Conservation (phyloP, 2,329 filamentous ascomycete genomes). For the Ceratocystis cubensis region DNA sequence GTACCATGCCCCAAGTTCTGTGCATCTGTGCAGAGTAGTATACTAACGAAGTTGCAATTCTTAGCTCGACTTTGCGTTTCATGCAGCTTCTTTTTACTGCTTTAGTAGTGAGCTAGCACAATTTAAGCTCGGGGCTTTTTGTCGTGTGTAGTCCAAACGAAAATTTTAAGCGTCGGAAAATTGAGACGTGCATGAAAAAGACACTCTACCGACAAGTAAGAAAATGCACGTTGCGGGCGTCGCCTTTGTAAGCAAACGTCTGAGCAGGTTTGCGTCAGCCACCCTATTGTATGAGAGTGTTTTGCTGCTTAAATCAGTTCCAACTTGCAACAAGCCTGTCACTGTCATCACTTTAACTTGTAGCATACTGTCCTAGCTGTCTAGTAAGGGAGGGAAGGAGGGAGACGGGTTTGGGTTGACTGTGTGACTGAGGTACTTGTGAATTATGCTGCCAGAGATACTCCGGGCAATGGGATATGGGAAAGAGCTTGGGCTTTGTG, state of each 20-base stretch:
- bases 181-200: constrained; percentile 8
- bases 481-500: too few relatives aligned
- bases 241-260: background rate
- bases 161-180: constrained; percentile 10
- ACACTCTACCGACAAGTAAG: background rate
- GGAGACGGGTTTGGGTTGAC: too few relatives aligned
- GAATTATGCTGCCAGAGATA: background rate
- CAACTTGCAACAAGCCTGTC: too few relatives aligned
- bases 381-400: too few relatives aligned
- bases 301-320: too few relatives aligned
- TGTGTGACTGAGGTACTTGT: too few relatives aligned
- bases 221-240: background rate
- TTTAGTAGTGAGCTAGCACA: background rate
- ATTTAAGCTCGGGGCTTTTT: constrained; percentile 8
- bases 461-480: background rate
- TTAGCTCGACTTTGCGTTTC: constrained; percentile 4
- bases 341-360: too few relatives aligned
- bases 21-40: constrained; percentile 1
- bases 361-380: too few relatives aligned
- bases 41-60: background rate
- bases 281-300: background rate
- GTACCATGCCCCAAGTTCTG: constrained; percentile 5
- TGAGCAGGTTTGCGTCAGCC: background rate
- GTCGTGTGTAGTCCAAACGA: background rate
- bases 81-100: background rate